phyloP scores from a whole-genome alignment of 176 grass and related monocot genomes.

The Rhynchospora pubera region DNA sequence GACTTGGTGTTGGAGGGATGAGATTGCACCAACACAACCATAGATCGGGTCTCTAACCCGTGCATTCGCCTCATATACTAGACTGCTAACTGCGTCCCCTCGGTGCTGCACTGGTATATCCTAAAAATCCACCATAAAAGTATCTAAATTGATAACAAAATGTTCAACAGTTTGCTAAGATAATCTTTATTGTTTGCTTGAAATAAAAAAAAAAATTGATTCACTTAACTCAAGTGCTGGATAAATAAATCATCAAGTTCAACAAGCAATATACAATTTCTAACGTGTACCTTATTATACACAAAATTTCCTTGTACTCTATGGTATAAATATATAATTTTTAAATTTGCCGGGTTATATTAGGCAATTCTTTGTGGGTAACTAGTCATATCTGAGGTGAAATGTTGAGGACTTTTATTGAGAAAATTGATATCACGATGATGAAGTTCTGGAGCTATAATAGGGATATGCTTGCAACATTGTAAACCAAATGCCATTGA shows the following conservation, averaged over 20 bases:
- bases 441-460: not conserved
- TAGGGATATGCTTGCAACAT: not conserved
- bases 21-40: constrained; percentile 88
- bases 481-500: not conserved
- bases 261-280: not conserved
- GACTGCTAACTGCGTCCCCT: constrained; percentile 91
- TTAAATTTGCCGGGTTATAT: not conserved
- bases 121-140: constrained; percentile 27
- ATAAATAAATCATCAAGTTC: constrained; percentile 1
- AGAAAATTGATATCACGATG: not conserved
- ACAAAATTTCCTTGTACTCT: not conserved
- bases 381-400: not conserved
- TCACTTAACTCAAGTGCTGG: not conserved
- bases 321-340: not conserved
- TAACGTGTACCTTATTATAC: not conserved
- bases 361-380: not conserved
- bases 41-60: constrained; percentile 86
- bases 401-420: not conserved
- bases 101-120: constrained; percentile 80
- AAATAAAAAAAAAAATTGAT: not conserved
- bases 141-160: not conserved
- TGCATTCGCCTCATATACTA: constrained; percentile 98
- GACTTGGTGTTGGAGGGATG: constrained; percentile 90
- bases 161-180: not conserved
- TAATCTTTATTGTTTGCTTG: not conserved